Evolutionary conservation across 257 asterid species (phyloP), one percentile per base, ranked within the genome.

Genomic region (Rubia yunnanensis): DNA sequence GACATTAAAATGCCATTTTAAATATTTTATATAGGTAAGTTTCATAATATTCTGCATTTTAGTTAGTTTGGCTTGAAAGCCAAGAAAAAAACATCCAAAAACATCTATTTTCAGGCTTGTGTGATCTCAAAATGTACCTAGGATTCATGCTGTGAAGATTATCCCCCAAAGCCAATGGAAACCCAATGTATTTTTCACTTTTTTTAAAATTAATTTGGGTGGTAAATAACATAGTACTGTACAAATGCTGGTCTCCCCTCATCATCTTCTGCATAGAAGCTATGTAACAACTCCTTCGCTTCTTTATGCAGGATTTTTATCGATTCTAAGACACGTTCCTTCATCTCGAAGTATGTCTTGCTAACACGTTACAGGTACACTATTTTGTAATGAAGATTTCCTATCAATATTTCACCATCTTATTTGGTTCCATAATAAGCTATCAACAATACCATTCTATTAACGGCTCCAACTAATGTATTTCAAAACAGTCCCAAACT

Each of bases 131-230:
- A n/a, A n/a, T n/a, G n/a, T n/a, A n/a, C n/a, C n/a, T n/a, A n/a
- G n/a, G n/a, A n/a, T n/a, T n/a, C n/a, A 85, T 81, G 31, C 72
- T 82, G 69, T 87, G 81, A 80, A 89, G 80, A 41, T 84, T 8
- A 34, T 85, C 83, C 53, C 98, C 98, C 3, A 82, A 85, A 39
- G 79, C 73, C 98, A 97, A 92, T 0, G 96, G 98, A 76, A 92
- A 92, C 3, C 97, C 92, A 72, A 89, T 74, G 70, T 91, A 89
- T 60, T 82, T 81, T 18, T 55, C 66, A 61, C 91, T n/a, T 87
- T 35, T 69, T 82, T n/a, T 63, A 30, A 3, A 71, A 72, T 57
- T 87, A 80, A 28, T 35, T 71, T 14, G 81, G 84, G 58, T 85
- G 87, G 68, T 92, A 92, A 8, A 94, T 83, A 28, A 87, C 94